phyloP scores from a whole-genome alignment of 305 asterid genomes.

The Fraxinus angustifolia region DNA sequence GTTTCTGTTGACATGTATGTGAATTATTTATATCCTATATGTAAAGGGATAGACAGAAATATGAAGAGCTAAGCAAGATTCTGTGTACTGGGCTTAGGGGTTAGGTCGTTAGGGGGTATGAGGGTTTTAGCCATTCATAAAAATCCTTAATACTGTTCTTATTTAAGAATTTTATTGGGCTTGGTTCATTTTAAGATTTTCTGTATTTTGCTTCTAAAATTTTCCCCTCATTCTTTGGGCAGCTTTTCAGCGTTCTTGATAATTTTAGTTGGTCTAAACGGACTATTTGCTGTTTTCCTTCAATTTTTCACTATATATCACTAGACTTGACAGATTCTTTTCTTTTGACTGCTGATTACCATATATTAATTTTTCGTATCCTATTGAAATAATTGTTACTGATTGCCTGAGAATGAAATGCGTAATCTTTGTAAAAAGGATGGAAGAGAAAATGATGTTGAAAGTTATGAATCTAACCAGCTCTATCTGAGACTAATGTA shows the following conservation, averaged over 20 bases:
- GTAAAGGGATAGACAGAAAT: background rate
- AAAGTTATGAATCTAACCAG: background rate
- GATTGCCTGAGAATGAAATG: background rate
- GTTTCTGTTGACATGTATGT: background rate
- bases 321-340: background rate
- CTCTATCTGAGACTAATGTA: background rate
- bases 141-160: background rate
- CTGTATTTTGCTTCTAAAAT: background rate
- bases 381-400: background rate
- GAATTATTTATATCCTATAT: background rate
- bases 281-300: background rate
- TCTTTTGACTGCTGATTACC: background rate
- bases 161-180: background rate
- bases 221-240: background rate
- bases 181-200: background rate
- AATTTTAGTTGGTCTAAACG: background rate
- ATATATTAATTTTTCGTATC: background rate
- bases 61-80: background rate
- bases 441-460: background rate
- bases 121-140: background rate
- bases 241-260: background rate
- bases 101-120: background rate
- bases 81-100: background rate
- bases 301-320: background rate
- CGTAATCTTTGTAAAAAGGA: background rate